phyloP scores from a whole-genome alignment of 805 yeast genomes.

The Kuraishia capsulata region DNA sequence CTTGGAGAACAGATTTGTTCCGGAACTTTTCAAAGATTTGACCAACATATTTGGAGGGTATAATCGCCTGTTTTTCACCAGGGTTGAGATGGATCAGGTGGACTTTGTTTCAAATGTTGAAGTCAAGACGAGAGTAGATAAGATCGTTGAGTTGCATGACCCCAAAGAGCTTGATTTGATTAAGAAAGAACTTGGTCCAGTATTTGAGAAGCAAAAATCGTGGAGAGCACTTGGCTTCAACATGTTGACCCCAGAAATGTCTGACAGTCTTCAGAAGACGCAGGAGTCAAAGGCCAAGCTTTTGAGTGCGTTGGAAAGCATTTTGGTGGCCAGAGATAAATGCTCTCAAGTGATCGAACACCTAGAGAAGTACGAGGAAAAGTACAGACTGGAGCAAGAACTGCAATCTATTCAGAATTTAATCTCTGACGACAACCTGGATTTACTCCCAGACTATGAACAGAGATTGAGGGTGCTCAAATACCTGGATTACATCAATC shows the following conservation, averaged over 20 bases:
- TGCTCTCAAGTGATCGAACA: slow-evolving; percentile 37
- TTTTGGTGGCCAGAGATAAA: not conserved
- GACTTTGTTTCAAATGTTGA: not conserved
- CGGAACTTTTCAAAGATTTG: no score
- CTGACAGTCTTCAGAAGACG: slow-evolving; percentile 5
- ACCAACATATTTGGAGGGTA: no score
- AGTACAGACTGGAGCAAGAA: slow-evolving; percentile 33
- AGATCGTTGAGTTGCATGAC: no score
- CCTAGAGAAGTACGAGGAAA: slow-evolving; percentile 35
- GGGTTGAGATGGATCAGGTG: not conserved
- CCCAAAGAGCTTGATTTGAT: not conserved
- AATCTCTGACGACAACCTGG: slow-evolving; percentile 82
- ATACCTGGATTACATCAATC: slow-evolving; percentile 75
- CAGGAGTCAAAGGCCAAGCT: not conserved
- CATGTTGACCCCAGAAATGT: slow-evolving; percentile 16
- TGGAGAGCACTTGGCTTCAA: not conserved
- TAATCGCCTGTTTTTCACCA: no score
- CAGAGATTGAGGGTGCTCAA: slow-evolving; percentile 75
- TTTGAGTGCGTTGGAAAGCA: not conserved
- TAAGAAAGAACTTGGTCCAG: not conserved
- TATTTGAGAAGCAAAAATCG: not conserved
- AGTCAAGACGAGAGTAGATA: not conserved
- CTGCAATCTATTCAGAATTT: slow-evolving; percentile 49
- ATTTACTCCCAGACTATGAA: slow-evolving; percentile 86
- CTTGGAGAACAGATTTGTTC: no score